These are phyloP conservation scores for Didymella segeticola DNA, from an alignment of 2,329 filamentous ascomycete species.

Conservation along the genomic window DNA sequence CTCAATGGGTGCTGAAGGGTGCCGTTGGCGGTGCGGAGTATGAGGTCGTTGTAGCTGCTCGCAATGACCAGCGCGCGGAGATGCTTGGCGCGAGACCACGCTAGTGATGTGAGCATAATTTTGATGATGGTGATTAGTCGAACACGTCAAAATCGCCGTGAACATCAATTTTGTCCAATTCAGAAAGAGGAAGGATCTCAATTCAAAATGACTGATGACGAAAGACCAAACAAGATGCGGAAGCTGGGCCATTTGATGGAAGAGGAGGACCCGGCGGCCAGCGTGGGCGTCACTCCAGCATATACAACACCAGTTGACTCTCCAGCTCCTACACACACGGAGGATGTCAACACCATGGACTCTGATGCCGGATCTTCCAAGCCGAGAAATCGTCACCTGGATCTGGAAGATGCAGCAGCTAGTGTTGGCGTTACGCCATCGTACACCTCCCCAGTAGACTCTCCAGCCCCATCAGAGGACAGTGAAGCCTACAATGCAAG, in stretches of 20 bases:
- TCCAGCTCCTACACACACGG: constrained; percentile 5
- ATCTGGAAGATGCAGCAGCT: constrained; percentile 12
- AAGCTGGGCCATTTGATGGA: constrained; percentile 55
- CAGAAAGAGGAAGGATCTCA: not conserved
- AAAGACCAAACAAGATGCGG: constrained; percentile 62
- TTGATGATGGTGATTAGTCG: constrained; percentile 35
- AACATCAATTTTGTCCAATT: constrained; percentile 10
- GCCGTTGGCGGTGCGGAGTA: constrained; percentile 33
- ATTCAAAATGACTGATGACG: constrained; percentile 60
- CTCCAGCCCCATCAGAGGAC: constrained; percentile 12
- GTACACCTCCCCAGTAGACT: constrained; percentile 14
- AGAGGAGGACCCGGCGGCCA: constrained; percentile 16
- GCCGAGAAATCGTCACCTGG: constrained; percentile 10
- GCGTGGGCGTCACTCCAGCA: constrained; percentile 15
- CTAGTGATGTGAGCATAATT: constrained; percentile 38
- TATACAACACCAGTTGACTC: constrained; percentile 19
- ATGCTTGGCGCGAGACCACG: constrained; percentile 16
- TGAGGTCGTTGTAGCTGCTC: constrained; percentile 34
- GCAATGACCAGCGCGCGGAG: constrained; percentile 29
- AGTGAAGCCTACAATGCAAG: constrained; percentile 54
- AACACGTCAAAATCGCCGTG: not conserved
- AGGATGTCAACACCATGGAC: not conserved
- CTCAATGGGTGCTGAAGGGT: constrained; percentile 38
- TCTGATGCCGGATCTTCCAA: constrained; percentile 8
- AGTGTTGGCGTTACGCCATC: constrained; percentile 15